Evolutionary conservation across 768 basidiomycete species (phyloP).

Genomic region (Russula brevipes): DNA sequence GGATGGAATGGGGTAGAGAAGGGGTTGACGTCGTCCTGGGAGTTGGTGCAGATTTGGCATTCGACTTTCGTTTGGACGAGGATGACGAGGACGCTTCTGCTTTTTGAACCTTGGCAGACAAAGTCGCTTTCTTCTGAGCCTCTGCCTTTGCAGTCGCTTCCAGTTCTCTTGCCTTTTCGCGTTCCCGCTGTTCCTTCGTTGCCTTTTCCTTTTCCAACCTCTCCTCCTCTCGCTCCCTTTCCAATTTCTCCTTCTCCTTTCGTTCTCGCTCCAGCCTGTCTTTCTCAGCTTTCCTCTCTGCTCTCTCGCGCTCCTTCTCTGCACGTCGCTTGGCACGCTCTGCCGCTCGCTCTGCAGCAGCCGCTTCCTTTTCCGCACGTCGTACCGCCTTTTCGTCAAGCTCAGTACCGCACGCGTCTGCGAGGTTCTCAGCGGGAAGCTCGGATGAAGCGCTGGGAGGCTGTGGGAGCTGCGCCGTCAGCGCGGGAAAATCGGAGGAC

Average conservation of each 20-base stretch:
- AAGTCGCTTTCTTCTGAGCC: conserved; percentile 10
- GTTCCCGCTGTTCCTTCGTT: conserved; percentile 27
- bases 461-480: conserved; percentile 40
- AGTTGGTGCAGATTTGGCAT: conserved; percentile 28
- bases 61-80: conserved; percentile 25
- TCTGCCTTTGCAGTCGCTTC: conserved; percentile 27
- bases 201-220: conserved; percentile 30
- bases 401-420: conserved; percentile 32
- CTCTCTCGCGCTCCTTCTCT: conserved; percentile 51
- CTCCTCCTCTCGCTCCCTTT: conserved; percentile 37
- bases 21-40: conserved; percentile 25
- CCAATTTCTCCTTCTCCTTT: conserved; percentile 39
- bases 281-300: conserved; percentile 53
- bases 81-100: conserved; percentile 10
- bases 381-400: conserved; percentile 45
- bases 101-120: conserved; percentile 18
- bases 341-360: conserved; percentile 54
- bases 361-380: conserved; percentile 47
- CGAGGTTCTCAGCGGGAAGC: conserved; percentile 20
- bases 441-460: conserved; percentile 31
- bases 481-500: conserved; percentile 71
- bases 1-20: conserved; percentile 24
- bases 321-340: conserved; percentile 61
- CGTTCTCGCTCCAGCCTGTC: conserved; percentile 38
- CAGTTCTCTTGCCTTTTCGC: conserved; percentile 28